Conservation (phyloP, 2,329 filamentous ascomycete genomes). For the Cadophora malorum region DNA sequence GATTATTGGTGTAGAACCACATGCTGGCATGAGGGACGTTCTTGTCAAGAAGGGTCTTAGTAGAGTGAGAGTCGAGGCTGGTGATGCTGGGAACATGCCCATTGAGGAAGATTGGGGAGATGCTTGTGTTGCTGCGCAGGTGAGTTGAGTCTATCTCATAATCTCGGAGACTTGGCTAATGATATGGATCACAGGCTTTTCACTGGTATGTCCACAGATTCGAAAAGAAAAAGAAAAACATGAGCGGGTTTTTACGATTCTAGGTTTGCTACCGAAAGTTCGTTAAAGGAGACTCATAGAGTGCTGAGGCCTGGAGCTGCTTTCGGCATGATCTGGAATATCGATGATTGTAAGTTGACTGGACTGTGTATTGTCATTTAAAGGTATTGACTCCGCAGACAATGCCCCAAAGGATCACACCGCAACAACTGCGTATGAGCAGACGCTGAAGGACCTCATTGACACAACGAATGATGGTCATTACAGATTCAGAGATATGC, state of each 20-base stretch:
- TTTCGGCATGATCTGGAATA: constrained; percentile 76
- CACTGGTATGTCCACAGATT: constrained; percentile 49
- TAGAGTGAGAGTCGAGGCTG: constrained; percentile 55
- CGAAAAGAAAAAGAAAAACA: background rate
- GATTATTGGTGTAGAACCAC: constrained; percentile 68
- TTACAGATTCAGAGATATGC: constrained; percentile 68
- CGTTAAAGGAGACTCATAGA: constrained; percentile 70
- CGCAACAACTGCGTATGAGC: constrained; percentile 65
- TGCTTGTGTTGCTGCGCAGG: constrained; percentile 71
- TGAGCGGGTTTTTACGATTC: constrained; percentile 11
- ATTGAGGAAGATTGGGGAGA: constrained; percentile 65
- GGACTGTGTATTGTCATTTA: background rate
- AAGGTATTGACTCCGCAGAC: constrained; percentile 51
- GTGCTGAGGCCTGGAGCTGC: constrained; percentile 65
- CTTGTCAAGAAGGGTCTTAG: constrained; percentile 64
- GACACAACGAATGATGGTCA: constrained; percentile 61
- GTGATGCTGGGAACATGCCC: constrained; percentile 63
- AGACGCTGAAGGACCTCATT: constrained; percentile 64
- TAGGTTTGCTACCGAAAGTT: constrained; percentile 72
- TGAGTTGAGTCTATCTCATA: constrained; percentile 48
- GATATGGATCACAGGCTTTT: constrained; percentile 50
- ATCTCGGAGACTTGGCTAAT: constrained; percentile 19
- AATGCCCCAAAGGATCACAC: constrained; percentile 66
- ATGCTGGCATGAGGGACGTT: constrained; percentile 68
- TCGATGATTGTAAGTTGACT: constrained; percentile 67